phyloP scores from a whole-genome alignment of 768 basidiomycete species.

The Boletus huronensis region DNA sequence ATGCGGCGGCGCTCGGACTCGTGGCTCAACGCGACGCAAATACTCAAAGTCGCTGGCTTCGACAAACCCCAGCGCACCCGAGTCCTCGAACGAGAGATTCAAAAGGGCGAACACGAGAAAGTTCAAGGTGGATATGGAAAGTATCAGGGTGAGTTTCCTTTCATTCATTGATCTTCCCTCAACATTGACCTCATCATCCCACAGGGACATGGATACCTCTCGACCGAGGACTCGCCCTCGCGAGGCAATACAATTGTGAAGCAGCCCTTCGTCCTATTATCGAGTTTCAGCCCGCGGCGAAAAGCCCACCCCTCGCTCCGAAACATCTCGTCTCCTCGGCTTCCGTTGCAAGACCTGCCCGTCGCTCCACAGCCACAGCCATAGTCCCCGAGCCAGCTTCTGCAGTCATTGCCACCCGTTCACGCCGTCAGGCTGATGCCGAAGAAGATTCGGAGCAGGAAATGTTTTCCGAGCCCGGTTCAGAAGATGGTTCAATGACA shows the following conservation, averaged over 20 bases:
- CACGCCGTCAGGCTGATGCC: slow-evolving; percentile 47
- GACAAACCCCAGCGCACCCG: slow-evolving; percentile 98
- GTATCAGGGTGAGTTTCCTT: slow-evolving; percentile 80
- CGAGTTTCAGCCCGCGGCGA: slow-evolving; percentile 85
- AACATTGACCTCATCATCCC: not conserved
- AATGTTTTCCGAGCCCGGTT: slow-evolving; percentile 62
- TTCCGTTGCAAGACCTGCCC: slow-evolving; percentile 37
- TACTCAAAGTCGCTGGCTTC: slow-evolving; percentile 98
- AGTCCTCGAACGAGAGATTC: slow-evolving; percentile 95
- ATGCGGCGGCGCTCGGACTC: slow-evolving; percentile 96
- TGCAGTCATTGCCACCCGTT: slow-evolving; percentile 47
- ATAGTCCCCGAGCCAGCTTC: slow-evolving; percentile 15
- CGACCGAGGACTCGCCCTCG: slow-evolving; percentile 79
- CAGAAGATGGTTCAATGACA: slow-evolving; percentile 88
- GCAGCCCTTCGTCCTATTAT: slow-evolving; percentile 84
- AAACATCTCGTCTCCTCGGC: slow-evolving; percentile 84
- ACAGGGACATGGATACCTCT: slow-evolving; percentile 98
- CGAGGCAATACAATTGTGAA: slow-evolving; percentile 93
- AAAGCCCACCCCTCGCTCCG: slow-evolving; percentile 92
- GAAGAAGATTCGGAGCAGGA: slow-evolving; percentile 64
- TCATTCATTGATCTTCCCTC: not conserved
- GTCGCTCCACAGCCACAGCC: slow-evolving; percentile 20
- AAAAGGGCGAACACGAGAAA: slow-evolving; percentile 98
- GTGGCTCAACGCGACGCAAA: slow-evolving; percentile 99
- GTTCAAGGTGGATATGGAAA: slow-evolving; percentile 99